phyloP scores from a whole-genome alignment of 2,329 filamentous ascomycete species.

The Dothiorella sarmentorum region DNA sequence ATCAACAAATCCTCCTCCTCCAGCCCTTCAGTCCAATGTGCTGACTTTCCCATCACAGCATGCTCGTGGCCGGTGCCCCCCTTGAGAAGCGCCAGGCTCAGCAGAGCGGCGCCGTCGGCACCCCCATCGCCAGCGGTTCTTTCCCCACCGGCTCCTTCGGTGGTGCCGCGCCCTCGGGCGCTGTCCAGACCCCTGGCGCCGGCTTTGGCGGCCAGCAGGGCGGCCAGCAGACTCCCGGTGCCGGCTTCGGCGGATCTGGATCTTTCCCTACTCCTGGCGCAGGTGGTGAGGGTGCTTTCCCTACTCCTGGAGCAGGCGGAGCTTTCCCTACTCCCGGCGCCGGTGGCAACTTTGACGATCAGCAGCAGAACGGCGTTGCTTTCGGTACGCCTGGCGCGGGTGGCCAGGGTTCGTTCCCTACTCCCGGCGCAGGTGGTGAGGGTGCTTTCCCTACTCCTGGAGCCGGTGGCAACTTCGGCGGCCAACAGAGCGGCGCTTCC shows the following conservation, averaged over 20 bases:
- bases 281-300: background rate
- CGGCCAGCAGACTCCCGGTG: background rate
- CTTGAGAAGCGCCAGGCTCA: slow-evolving; percentile 1
- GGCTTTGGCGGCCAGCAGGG: background rate
- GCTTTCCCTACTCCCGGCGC: background rate
- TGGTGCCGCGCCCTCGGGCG: too few relatives aligned
- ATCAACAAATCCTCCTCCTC: background rate
- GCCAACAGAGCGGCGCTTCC: too few relatives aligned
- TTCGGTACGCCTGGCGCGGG: background rate
- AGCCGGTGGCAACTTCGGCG: background rate
- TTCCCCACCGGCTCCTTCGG: background rate
- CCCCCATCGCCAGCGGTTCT: background rate
- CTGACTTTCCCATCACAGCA: background rate
- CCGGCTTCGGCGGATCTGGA: background rate
- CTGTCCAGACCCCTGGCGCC: background rate
- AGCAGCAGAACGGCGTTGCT: background rate
- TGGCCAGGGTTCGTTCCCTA: background rate
- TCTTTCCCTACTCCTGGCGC: background rate
- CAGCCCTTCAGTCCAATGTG: background rate
- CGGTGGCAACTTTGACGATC: background rate
- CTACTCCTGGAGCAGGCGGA: background rate
- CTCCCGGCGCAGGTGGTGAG: background rate
- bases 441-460: background rate
- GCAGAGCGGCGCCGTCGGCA: background rate
- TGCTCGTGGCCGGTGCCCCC: slow-evolving; percentile 14